phyloP scores from a whole-genome alignment of 2,329 filamentous ascomycete species.

The Coniella vitis region DNA sequence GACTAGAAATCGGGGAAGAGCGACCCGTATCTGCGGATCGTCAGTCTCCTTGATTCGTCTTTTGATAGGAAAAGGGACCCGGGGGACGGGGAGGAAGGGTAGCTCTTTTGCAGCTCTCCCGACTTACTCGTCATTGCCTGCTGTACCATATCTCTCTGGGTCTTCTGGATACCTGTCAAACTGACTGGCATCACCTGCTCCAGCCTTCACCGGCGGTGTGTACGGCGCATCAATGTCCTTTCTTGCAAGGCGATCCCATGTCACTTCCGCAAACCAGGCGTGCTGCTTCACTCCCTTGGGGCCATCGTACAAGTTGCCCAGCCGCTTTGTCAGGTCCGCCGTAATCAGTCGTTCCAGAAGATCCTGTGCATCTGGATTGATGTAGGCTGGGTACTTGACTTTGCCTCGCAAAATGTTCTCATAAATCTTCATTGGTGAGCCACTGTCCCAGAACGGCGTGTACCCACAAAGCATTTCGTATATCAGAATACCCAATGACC shows the following conservation, averaged over 20 bases:
- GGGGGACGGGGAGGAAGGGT: no score
- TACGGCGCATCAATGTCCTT: slow-evolving; percentile 99
- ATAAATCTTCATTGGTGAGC: slow-evolving; percentile 98
- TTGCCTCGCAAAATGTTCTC: slow-evolving; percentile 96
- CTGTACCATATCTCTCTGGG: slow-evolving; percentile 79
- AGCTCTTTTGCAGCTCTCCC: no score
- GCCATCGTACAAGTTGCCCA: slow-evolving; percentile 90
- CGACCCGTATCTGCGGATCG: slow-evolving; percentile 55
- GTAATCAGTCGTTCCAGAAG: slow-evolving; percentile 91
- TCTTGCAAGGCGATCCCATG: slow-evolving; percentile 87
- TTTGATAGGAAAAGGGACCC: no score
- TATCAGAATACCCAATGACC: slow-evolving; percentile 95
- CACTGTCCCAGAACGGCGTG: slow-evolving; percentile 97
- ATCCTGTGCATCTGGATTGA: slow-evolving; percentile 90
- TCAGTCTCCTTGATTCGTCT: neutral
- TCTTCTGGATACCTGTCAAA: slow-evolving; percentile 99
- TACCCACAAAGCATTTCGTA: slow-evolving; percentile 99
- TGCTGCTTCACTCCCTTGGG: slow-evolving; percentile 91
- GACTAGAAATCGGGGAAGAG: slow-evolving; percentile 67
- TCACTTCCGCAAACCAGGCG: slow-evolving; percentile 94
- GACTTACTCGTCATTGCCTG: slow-evolving; percentile 76
- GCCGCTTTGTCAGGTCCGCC: slow-evolving; percentile 83
- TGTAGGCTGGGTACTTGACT: slow-evolving; percentile 94
- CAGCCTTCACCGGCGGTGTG: slow-evolving; percentile 89
- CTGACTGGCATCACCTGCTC: slow-evolving; percentile 89